Conservation (phyloP, 192 early-diverging fungal species). For the Phlyctochytrium bullatum region DNA sequence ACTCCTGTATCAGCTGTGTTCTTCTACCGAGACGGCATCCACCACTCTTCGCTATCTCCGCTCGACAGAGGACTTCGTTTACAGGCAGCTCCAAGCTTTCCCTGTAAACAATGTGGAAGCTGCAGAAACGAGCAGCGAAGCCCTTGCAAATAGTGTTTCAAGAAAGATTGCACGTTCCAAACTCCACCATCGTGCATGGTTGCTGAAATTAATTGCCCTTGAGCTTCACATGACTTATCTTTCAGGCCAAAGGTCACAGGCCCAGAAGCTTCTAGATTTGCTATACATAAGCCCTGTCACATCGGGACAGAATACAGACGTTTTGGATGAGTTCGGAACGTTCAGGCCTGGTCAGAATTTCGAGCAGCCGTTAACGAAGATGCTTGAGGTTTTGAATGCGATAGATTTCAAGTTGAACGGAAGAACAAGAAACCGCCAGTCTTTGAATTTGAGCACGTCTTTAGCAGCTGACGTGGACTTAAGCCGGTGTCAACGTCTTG, state of each 20-base stretch:
- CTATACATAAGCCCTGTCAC: conserved; percentile 40
- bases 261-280: conserved; percentile 45
- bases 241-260: conserved; percentile 37
- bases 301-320: conserved; percentile 11
- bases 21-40: conserved; percentile 62
- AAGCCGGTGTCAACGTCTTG: conserved; percentile 4
- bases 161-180: conserved; percentile 21
- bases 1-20: conserved; percentile 79
- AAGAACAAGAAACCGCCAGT: too few species aligned
- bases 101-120: conserved; percentile 26
- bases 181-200: conserved; percentile 86
- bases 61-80: conserved; percentile 74
- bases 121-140: not conserved
- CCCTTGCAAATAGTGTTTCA: conserved; percentile 14
- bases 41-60: conserved; percentile 79
- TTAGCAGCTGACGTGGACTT: conserved; percentile 17
- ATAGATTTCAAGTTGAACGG: conserved; percentile 54
- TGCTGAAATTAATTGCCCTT: conserved; percentile 80
- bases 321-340: not conserved
- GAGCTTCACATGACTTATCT: conserved; percentile 74
- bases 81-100: conserved; percentile 57
- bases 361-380: conserved; percentile 70
- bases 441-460: conserved; percentile 30
- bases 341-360: conserved; percentile 7
- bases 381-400: conserved; percentile 69